Evolutionary conservation across 2,329 filamentous ascomycete species (phyloP), one percentile per base, ranked within the genome.

Genomic region (Monosporascus cannonballus): DNA sequence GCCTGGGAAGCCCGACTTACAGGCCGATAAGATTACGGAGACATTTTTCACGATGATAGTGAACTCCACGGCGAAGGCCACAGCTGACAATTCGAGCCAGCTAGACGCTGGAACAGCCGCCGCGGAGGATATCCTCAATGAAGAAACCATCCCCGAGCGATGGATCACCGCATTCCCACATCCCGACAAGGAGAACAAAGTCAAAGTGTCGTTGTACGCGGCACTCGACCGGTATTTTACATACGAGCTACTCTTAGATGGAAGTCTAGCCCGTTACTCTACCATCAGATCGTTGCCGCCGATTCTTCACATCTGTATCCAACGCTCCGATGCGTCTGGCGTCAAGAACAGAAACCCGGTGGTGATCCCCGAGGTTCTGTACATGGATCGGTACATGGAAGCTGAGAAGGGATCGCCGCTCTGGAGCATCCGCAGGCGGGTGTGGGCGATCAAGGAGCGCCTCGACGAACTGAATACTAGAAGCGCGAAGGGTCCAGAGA

Each of bases 221-320:
- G 90, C 91, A 2, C 81, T 99, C 3, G 90, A 95, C 61, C 85
- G 86, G 39, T 87, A 89, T 51, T 96, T 96, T 65, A 90, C 95
- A 61, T 81, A 86, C 47, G 86, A 94, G 61, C 80, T 85, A 27
- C 81, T 93, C 30, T 84, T 85, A 34, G 80, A 87, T 24, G 83
- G 83, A 54, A 81, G 81, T 65, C 74, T 64, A 63, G 81, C 64
- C 71, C 83, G 69, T 53, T 93, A 86, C 67, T 84, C 84, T 6
- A 86, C 88, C 1, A 89, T 96, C 56, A 82, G 81, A 56, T 77
- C 78, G n/a, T 74, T 92, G 11, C 91, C 94, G 1, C 91, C 92
- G 0, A 82, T 99, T 34, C 75, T 97, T 18, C 92, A 96, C 63
- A 84, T 99, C 45, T 88, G 91, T 59, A 89, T 99, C 34, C 90